Base-by-base conservation (phyloP, 129 eudicot species). In the Pittosporum tobira region DNA sequence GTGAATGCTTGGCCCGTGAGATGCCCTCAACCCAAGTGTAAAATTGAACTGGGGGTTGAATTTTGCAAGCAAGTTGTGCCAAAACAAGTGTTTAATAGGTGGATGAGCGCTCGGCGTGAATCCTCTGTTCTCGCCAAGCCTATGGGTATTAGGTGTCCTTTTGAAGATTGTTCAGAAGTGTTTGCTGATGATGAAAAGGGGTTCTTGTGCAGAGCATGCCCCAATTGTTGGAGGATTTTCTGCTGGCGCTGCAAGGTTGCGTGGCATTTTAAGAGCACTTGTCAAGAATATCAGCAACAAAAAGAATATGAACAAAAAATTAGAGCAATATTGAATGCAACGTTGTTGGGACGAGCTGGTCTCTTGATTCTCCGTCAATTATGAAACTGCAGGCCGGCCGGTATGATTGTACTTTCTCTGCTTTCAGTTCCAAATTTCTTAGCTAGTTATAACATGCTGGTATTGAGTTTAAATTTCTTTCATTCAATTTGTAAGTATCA, bases 121-220 rank as follows among this genome's bases (percentile, higher is more conserved):
- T 29, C 62, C 65, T 62, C 5, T 61, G 15, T 0, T 34, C 55
- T 0, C 40, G 67, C 20, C 66, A 73, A 5, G 52, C 67, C 19
- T 60, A 73, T 50, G n/a, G n/a, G n/a, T n/a, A n/a, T n/a, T n/a
- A n/a, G n/a, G n/a, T 73, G 74, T 29, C 79, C 79, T 0, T 73
- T 40, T 12, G 38, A 61, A 28, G 79, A 61, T 46, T 73, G 73
- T 26, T 51, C 69, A 0, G 73, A 59, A 0, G 14, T 73, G 72
- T 47, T 73, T 48, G 70, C 54, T 19, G 57, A 67, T 48, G 73
- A 67, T 53, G 69, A 65, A 2, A 37, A 36, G 6, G 65, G 54
- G 29, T 30, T n/a, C 3, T 54, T 67, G 56, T 6, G 59, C 69
- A 0, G 77, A 68, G 51, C n/a, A n/a, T 77, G 82, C 47, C 77